Evolutionary conservation across 352 stramenopile genomes (phyloP).

Genomic region (Globisporangium iwayamae): DNA sequence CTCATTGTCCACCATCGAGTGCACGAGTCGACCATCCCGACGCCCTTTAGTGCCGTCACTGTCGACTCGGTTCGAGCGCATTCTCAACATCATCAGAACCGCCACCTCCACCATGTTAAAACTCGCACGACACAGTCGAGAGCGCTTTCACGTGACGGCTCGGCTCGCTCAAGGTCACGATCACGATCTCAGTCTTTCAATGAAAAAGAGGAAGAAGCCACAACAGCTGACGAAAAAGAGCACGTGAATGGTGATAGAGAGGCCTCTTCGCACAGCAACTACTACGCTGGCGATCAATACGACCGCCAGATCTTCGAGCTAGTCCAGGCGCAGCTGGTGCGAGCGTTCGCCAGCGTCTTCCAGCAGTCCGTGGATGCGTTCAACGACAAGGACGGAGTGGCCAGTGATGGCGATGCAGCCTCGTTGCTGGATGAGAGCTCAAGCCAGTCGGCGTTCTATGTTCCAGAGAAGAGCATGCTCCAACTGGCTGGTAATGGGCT

Average conservation of each 20-base stretch:
- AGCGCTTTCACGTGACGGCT: background rate
- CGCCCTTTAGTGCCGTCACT: background rate
- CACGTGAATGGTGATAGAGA: slow-evolving; percentile 9
- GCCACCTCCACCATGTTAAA: background rate
- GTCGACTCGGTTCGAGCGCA: slow-evolving; percentile 7
- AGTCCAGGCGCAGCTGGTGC: slow-evolving; percentile 44
- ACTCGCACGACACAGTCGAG: background rate
- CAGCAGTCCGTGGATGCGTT: slow-evolving; percentile 62
- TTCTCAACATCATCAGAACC: slow-evolving; percentile 10
- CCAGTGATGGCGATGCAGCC: slow-evolving; percentile 17
- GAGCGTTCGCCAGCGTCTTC: slow-evolving; percentile 69
- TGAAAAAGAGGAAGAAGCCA: background rate
- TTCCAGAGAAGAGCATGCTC: slow-evolving; percentile 68
- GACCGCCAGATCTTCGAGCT: slow-evolving; percentile 72
- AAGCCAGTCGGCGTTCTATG: slow-evolving; percentile 43
- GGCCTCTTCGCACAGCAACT: background rate
- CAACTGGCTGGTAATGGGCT: slow-evolving; percentile 78
- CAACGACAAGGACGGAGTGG: slow-evolving; percentile 39
- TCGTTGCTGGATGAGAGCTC: slow-evolving; percentile 8
- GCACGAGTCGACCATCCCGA: slow-evolving; percentile 9
- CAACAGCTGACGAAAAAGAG: slow-evolving; percentile 1
- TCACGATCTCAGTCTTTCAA: slow-evolving; percentile 3
- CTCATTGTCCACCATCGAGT: slow-evolving; percentile 55
- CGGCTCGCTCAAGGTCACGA: background rate
- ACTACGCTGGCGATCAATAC: slow-evolving; percentile 40